A percentile compares a stretch with the other conserved stretches of the same genome.
phyloP scores from a whole-genome alignment of 179 eudicot genomes.

The Spergularia azorica region DNA sequence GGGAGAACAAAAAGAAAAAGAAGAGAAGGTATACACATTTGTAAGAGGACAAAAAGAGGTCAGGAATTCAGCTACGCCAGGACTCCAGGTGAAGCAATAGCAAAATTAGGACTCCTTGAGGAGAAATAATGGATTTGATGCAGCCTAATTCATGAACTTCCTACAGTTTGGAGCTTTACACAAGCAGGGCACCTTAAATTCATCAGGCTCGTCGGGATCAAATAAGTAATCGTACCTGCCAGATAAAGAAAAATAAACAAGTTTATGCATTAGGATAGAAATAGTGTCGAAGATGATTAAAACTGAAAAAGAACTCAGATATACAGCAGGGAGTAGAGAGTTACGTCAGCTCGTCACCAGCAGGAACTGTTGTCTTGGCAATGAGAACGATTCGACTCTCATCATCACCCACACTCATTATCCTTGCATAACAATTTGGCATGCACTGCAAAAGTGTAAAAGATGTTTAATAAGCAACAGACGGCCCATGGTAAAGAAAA shows the following conservation, averaged over 20 bases:
- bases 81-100: conserved; percentile 19
- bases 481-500: background rate
- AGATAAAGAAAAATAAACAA: background rate
- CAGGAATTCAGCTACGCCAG: conserved; percentile 24
- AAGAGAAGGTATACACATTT: conserved; percentile 27
- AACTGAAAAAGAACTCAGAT: background rate
- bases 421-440: conserved; percentile 99
- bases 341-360: conserved; percentile 96
- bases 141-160: conserved; percentile 85
- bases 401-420: conserved; percentile 95
- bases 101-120: conserved; percentile 28
- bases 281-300: background rate
- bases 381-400: conserved; percentile 97
- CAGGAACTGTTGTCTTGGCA: conserved; percentile 76
- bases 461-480: conserved; percentile 10
- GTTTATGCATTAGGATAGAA: background rate
- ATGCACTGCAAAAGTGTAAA: conserved; percentile 56
- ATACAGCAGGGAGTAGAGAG: conserved; percentile 14
- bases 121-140: conserved; percentile 32
- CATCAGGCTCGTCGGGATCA: conserved; percentile 97
- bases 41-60: conserved; percentile 35
- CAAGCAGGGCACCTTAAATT: conserved; percentile 83
- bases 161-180: conserved; percentile 91
- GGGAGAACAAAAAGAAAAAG: background rate
- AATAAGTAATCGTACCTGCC: conserved; percentile 95